A percentile compares a stretch with the other conserved stretches of the same genome.
These are phyloP conservation scores for Gynandropsis gynandra DNA, from an alignment of 345 rosid species.

Conservation along the genomic window DNA sequence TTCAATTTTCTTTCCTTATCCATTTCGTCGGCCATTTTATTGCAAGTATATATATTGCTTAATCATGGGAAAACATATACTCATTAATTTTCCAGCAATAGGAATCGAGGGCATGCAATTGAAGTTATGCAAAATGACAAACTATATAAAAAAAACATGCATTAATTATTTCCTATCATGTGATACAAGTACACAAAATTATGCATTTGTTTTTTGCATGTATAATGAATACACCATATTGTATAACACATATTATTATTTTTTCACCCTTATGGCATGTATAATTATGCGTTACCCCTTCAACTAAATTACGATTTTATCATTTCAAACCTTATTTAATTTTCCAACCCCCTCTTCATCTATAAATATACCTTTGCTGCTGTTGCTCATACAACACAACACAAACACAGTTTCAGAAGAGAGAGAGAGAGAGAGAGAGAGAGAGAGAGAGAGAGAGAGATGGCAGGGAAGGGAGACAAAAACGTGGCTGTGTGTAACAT, in stretches of 20 bases:
- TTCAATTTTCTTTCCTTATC: not conserved
- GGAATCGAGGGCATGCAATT: too few species aligned
- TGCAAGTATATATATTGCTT: constrained; percentile 1
- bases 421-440: constrained; percentile 6
- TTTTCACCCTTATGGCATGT: too few species aligned
- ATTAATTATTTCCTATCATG: constrained; percentile 20
- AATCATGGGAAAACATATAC: too few species aligned
- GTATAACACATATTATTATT: too few species aligned
- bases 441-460: constrained; percentile 18
- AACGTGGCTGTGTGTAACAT: constrained; percentile 53
- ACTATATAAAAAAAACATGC: constrained; percentile 16
- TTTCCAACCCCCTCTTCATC: not conserved
- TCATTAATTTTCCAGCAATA: too few species aligned
- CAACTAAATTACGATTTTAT: constrained; percentile 16
- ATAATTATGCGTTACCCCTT: constrained; percentile 28
- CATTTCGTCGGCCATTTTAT: too few species aligned
- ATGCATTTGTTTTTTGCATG: constrained; percentile 26
- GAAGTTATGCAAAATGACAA: constrained; percentile 27
- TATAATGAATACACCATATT: constrained; percentile 25
- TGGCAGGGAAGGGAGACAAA: constrained; percentile 50
- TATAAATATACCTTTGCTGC: constrained; percentile 21
- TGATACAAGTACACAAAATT: constrained; percentile 28
- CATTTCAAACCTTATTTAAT: constrained; percentile 17
- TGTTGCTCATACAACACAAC: constrained; percentile 21
- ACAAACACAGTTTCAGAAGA: not conserved